These are phyloP conservation scores for Pisolithus thermaeus DNA, from an alignment of 1,284 basidiomycete species.

Conservation along the genomic window DNA sequence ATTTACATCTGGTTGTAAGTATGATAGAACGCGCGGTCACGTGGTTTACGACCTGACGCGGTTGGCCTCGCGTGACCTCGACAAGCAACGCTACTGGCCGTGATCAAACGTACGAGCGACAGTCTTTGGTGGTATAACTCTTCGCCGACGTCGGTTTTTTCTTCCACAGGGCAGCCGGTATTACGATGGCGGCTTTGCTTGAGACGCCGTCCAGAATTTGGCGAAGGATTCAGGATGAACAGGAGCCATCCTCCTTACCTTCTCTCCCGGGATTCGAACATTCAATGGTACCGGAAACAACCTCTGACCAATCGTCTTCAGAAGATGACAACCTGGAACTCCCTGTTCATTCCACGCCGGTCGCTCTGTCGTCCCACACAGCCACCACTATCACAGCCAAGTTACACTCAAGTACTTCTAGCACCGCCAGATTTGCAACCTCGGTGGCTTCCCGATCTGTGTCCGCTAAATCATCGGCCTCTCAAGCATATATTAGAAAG, in stretches of 20 bases:
- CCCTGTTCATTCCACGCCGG: constrained; percentile 64
- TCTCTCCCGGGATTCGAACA: constrained; percentile 66
- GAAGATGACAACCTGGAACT: constrained; percentile 30
- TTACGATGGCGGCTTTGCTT: constrained; percentile 33
- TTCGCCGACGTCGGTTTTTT: background rate
- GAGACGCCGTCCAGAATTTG: constrained; percentile 78
- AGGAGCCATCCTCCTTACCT: constrained; percentile 73
- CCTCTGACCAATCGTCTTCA: constrained; percentile 25
- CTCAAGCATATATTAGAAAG: constrained; percentile 24
- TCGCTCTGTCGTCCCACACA: constrained; percentile 38
- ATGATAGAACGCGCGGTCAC: constrained; percentile 16
- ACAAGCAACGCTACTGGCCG: no score
- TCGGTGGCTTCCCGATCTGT: constrained; percentile 54
- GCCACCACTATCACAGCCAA: constrained; percentile 40
- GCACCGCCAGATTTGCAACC: constrained; percentile 65
- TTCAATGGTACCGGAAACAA: constrained; percentile 36
- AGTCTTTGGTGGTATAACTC: no score
- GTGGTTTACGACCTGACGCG: constrained; percentile 7
- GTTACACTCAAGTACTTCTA: constrained; percentile 50
- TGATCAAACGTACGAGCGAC: no score
- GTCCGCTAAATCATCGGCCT: constrained; percentile 34
- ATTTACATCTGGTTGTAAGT: background rate
- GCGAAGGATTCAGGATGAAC: constrained; percentile 69
- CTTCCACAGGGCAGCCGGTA: constrained; percentile 9
- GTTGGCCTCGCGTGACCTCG: no score